Percentiles rank a stretch among this genome's conserved stretches.
Evolutionary conservation across 208 protist species (phyloP).

Genomic region (Acanthamoeba castellanii): DNA sequence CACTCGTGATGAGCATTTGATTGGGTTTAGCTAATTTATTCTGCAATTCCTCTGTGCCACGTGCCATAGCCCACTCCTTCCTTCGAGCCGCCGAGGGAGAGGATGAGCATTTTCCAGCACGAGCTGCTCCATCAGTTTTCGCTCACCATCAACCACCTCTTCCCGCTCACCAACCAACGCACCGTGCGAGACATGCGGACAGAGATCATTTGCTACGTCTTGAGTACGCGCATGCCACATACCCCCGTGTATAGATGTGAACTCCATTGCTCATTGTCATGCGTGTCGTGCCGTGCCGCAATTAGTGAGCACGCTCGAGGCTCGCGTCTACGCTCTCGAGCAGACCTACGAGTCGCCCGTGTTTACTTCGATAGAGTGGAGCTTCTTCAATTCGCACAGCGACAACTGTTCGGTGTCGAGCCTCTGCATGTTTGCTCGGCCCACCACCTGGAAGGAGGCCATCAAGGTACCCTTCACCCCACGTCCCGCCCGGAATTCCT

Average conservation of each 20-base stretch:
- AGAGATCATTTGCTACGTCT: slow-evolving; percentile 38
- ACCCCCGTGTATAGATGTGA: not conserved
- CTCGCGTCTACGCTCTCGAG: slow-evolving; percentile 9
- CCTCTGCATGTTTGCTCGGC: slow-evolving; percentile 18
- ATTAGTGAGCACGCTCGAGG: not conserved
- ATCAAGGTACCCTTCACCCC: not conserved
- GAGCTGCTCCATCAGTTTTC: slow-evolving; percentile 66
- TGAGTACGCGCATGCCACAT: not conserved
- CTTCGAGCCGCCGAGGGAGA: slow-evolving; percentile 24
- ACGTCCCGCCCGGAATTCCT: not conserved
- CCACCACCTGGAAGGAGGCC: slow-evolving; percentile 46
- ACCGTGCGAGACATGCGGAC: slow-evolving; percentile 21
- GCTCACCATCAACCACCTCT: slow-evolving; percentile 57
- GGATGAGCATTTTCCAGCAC: slow-evolving; percentile 55
- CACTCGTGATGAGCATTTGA: not conserved
- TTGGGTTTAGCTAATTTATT: not conserved
- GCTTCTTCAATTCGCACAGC: slow-evolving; percentile 45
- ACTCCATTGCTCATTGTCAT: not conserved
- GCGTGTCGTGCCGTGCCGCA: too few species aligned
- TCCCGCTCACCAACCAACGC: slow-evolving; percentile 38
- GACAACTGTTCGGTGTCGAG: slow-evolving; percentile 45
- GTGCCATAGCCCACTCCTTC: not conserved
- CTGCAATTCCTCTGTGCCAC: too few species aligned
- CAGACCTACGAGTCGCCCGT: slow-evolving; percentile 26
- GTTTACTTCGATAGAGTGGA: slow-evolving; percentile 53